Percentiles rank a stretch among this genome's conserved stretches.
These are phyloP conservation scores for Penicillium goetzii DNA, from an alignment of 495 filamentous ascomycete species.

Conservation along the genomic window DNA sequence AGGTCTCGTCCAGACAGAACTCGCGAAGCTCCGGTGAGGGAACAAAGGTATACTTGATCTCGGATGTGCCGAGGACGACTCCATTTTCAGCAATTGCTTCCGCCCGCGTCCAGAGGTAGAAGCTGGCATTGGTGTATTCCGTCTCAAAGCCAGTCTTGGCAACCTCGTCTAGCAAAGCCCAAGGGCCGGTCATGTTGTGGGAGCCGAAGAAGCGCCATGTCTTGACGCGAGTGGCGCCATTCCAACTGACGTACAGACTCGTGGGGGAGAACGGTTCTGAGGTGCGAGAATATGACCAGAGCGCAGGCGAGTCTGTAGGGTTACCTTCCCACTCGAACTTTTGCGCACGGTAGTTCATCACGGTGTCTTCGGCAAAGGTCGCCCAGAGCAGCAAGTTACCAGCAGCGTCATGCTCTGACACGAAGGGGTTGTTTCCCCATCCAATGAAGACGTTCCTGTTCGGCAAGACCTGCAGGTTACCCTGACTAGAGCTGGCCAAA, in stretches of 20 bases:
- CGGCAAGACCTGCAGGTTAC: slow-evolving; percentile 61
- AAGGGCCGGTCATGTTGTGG: slow-evolving; percentile 38
- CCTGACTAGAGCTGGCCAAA: slow-evolving; percentile 61
- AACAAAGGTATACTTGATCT: slow-evolving; percentile 45
- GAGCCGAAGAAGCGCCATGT: slow-evolving; percentile 48
- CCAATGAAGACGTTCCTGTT: slow-evolving; percentile 61
- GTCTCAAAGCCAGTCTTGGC: slow-evolving; percentile 49
- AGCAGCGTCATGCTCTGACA: slow-evolving; percentile 60
- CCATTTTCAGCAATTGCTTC: slow-evolving; percentile 43
- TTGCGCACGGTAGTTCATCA: slow-evolving; percentile 52
- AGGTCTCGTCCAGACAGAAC: slow-evolving; percentile 40
- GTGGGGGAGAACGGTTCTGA: slow-evolving; percentile 35
- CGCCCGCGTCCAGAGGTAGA: slow-evolving; percentile 42
- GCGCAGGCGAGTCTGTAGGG: slow-evolving; percentile 48
- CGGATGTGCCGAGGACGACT: slow-evolving; percentile 39
- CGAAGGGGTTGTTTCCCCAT: slow-evolving; percentile 61
- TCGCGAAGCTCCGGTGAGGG: slow-evolving; percentile 43
- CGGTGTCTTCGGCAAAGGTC: slow-evolving; percentile 35
- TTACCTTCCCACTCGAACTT: slow-evolving; percentile 51
- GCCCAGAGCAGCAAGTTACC: slow-evolving; percentile 57
- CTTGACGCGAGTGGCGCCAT: slow-evolving; percentile 50
- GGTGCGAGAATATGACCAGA: slow-evolving; percentile 48
- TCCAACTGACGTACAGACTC: slow-evolving; percentile 53
- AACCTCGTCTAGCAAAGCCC: slow-evolving; percentile 35
- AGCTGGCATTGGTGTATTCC: slow-evolving; percentile 34